phyloP scores from a whole-genome alignment of 768 basidiomycete genomes.

The Xanthoconium stramineum region DNA sequence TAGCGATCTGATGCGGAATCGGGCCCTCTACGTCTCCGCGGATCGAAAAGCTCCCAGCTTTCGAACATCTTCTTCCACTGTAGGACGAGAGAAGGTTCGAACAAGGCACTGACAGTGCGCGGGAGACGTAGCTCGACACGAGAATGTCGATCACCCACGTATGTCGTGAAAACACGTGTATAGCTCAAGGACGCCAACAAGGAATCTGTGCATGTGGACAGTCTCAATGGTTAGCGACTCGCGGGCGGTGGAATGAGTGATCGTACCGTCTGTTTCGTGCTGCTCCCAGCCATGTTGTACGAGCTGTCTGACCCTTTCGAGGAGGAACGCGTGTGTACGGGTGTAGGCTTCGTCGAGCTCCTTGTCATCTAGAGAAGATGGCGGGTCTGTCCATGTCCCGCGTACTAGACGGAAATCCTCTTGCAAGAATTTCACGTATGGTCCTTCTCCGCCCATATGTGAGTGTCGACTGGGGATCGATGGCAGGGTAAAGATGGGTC shows the following conservation, averaged over 20 bases:
- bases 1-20: not conserved
- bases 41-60: not conserved
- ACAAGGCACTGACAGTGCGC: not conserved
- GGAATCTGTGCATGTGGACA: not conserved
- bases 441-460: conserved; percentile 8
- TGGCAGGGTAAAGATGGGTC: not conserved
- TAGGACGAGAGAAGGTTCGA: not conserved
- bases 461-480: not conserved
- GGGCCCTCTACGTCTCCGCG: not conserved
- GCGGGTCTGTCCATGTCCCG: not conserved
- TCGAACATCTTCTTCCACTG: conserved; percentile 4
- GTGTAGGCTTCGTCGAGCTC: not conserved
- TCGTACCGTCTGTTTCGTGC: not conserved
- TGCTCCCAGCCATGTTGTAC: not conserved
- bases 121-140: conserved; percentile 1
- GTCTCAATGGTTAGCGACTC: not conserved
- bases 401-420: not conserved
- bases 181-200: not conserved
- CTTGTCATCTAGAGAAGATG: not conserved
- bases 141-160: not conserved
- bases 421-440: conserved; percentile 2
- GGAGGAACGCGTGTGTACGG: not conserved
- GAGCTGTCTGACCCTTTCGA: not conserved
- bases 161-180: not conserved
- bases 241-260: not conserved